Base-by-base conservation (phyloP, 192 early-diverging fungal genomes). In the Coemansia sp. region DNA sequence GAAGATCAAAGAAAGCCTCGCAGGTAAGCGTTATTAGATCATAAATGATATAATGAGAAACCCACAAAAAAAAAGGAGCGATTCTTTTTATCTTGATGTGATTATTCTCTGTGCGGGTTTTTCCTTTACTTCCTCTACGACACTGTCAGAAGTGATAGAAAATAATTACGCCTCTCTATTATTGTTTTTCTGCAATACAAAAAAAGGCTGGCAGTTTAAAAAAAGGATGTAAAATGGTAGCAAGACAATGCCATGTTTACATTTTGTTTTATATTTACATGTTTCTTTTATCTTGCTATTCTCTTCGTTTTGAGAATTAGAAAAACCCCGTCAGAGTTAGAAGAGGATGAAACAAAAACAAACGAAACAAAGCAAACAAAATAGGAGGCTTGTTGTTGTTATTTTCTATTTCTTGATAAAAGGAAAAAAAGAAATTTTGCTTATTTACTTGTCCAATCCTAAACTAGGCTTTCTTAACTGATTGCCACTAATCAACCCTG, bases 1-100 rank as follows among this genome's bases (percentile, higher is more conserved):
- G 81, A 0, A 63, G 81, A 26, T 83, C 81, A 13, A 83, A 83
- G 32, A 83, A 83, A 64, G 81, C 81, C 4, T 82, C 79, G 7
- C 79, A 82, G 79, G 79, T 81, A 76, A 67, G 74, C 26, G 32
- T 32, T 32, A 32, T 32, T 32, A 32, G 32, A 32, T 32, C 4
- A 32, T 32, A 4, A 32, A 32, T 32, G 32, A 32, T 37, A 49
- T 8, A 32, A 32, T 32, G 32, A 45, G 44, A 45, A 1, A 15
- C 1, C 44, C 1, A 45, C 9, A 45, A 8, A 45, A 45, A 45
- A 12, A 12, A 9, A 8, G 3, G 5, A 45, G 7, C 12, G 43
- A 7, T 44, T 45, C 10, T 32, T 32, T 32, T 32, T 32, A 32
- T 54, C 19, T 23, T 23, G 52, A 26, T 26, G 8, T 26, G 21